phyloP scores from a whole-genome alignment of 306 rosid genomes.

The Gillenia trifoliata region DNA sequence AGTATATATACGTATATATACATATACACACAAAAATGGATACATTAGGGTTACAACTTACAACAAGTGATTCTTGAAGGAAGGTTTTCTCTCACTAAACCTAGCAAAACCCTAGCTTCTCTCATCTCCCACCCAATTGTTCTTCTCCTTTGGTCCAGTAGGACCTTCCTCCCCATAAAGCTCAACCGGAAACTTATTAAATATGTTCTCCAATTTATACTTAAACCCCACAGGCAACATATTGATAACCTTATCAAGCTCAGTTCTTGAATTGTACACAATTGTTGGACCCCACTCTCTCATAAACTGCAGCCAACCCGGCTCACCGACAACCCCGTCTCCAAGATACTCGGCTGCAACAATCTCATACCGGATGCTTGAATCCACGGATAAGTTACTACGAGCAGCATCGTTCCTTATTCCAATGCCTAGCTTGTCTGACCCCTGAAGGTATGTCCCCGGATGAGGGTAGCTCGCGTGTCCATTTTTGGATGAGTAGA shows the following conservation, averaged over 20 bases:
- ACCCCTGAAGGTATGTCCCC: constrained; percentile 52
- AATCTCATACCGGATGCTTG: constrained; percentile 39
- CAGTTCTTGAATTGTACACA: constrained; percentile 41
- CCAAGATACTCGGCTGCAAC: constrained; percentile 49
- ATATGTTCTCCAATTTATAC: constrained; percentile 21
- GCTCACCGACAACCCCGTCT: constrained; percentile 36
- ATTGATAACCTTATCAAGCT: constrained; percentile 36
- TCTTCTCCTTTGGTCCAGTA: constrained; percentile 65
- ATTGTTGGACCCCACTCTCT: constrained; percentile 58
- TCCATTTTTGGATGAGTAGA: constrained; percentile 51
- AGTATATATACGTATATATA: too few relatives aligned
- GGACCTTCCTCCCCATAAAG: constrained; percentile 57
- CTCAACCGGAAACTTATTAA: constrained; percentile 42
- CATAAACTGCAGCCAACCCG: constrained; percentile 55
- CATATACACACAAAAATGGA: not conserved
- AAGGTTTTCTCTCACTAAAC: not conserved
- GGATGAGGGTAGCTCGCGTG: constrained; percentile 53
- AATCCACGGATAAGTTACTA: constrained; percentile 38
- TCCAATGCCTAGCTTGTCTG: constrained; percentile 44
- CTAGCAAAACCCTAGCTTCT: constrained; percentile 25
- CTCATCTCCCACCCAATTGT: constrained; percentile 60
- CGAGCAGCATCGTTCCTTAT: constrained; percentile 43
- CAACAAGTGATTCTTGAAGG: not conserved
- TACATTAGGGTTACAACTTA: not conserved
- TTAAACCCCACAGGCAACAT: constrained; percentile 29